Conservation (phyloP, 2,329 filamentous ascomycete species). For the Colletotrichum trifolii region DNA sequence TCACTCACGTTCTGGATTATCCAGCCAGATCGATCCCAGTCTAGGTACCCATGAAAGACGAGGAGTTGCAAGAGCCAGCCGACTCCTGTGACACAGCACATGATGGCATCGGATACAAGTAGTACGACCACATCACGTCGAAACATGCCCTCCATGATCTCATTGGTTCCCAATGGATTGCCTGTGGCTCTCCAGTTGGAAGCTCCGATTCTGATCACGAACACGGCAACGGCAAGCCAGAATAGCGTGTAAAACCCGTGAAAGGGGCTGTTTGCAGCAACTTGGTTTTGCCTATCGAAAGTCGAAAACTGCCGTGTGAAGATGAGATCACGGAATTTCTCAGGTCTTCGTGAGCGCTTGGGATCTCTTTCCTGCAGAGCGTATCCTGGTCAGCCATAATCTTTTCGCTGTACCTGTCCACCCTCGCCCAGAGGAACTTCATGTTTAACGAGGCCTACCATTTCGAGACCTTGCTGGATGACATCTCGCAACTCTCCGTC, state of each 20-base stretch:
- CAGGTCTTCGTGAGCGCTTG: conserved; percentile 17
- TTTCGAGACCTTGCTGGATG: conserved; percentile 31
- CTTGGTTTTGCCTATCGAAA: conserved; percentile 78
- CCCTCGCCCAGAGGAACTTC: neutral
- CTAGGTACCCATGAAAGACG: conserved; percentile 68
- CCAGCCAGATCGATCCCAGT: conserved; percentile 78
- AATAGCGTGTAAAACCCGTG: conserved; percentile 85
- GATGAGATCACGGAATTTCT: conserved; percentile 62
- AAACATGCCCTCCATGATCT: conserved; percentile 78
- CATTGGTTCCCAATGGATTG: conserved; percentile 75
- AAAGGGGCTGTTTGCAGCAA: conserved; percentile 74
- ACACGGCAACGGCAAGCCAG: conserved; percentile 76
- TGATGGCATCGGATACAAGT: conserved; percentile 73
- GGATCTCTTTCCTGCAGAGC: conserved; percentile 29
- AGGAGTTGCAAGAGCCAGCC: conserved; percentile 73
- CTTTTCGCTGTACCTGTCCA: neutral
- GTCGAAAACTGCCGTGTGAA: conserved; percentile 80
- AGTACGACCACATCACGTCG: conserved; percentile 63
- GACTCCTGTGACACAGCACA: conserved; percentile 74
- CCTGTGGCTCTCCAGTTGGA: conserved; percentile 77
- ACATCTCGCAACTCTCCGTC: conserved; percentile 39
- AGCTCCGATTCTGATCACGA: conserved; percentile 74
- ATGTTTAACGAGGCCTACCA: conserved; percentile 8
- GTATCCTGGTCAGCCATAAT: neutral
- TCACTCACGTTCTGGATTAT: conserved; percentile 73